These are phyloP conservation scores for Nidula niveotomentosa DNA, from an alignment of 1,284 basidiomycete genomes.

Conservation along the genomic window DNA sequence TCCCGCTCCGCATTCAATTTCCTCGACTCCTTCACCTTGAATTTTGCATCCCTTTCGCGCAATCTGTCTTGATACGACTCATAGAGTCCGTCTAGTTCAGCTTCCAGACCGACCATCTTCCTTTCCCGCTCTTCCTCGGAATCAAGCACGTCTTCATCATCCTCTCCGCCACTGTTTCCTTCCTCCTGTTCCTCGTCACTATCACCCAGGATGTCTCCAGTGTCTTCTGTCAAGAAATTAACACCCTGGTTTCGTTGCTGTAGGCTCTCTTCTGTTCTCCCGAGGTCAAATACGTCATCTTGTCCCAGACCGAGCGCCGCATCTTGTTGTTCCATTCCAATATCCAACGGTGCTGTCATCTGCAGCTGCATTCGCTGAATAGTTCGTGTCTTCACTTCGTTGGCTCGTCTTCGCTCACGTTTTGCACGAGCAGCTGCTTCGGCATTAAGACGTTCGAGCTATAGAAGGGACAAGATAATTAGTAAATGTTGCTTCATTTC, in stretches of 20 bases:
- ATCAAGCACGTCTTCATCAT: slow-evolving; percentile 44
- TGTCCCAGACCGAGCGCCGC: slow-evolving; percentile 66
- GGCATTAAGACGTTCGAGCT: slow-evolving; percentile 86
- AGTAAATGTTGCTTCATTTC: background rate
- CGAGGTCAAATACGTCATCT: slow-evolving; percentile 87
- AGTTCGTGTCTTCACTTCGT: slow-evolving; percentile 87
- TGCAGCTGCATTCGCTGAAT: slow-evolving; percentile 96
- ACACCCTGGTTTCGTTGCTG: slow-evolving; percentile 38
- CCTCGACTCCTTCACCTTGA: slow-evolving; percentile 83
- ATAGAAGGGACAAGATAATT: slow-evolving; percentile 3
- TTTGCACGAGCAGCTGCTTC: slow-evolving; percentile 77
- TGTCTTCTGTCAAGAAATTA: slow-evolving; percentile 49
- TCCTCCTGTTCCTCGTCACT: slow-evolving; percentile 39
- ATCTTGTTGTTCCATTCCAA: slow-evolving; percentile 88
- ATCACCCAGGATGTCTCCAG: slow-evolving; percentile 41
- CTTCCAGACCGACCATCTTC: slow-evolving; percentile 73
- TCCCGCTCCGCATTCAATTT: slow-evolving; percentile 72
- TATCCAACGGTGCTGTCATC: slow-evolving; percentile 96
- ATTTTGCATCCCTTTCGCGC: slow-evolving; percentile 88
- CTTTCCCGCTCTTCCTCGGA: slow-evolving; percentile 73
- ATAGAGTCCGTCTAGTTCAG: slow-evolving; percentile 87
- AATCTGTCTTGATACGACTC: slow-evolving; percentile 84
- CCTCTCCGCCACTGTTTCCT: slow-evolving; percentile 44
- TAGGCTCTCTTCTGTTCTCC: slow-evolving; percentile 55
- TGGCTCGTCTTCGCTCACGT: slow-evolving; percentile 83